Evolutionary conservation across 78 protist genomes (phyloP).

Genomic region (slime mould (Dictyostelium discoideum)): dicty_2.7 NC_007091.3:2986001-2986500

Average conservation of each 20-base stretch:
- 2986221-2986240: neutral
- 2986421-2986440: neutral
- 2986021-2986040: too few relatives aligned
- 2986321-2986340: neutral
- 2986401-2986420: too few relatives aligned
- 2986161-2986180: neutral
- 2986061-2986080: neutral
- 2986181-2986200: neutral
- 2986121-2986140: neutral
- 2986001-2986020: too few relatives aligned
- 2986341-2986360: too few relatives aligned
- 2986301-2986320: neutral
- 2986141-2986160: conserved; percentile 2
- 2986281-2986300: neutral
- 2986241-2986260: neutral
- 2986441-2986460: neutral
- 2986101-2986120: neutral
- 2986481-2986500: neutral
- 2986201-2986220: neutral
- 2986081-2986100: neutral
- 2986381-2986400: too few relatives aligned
- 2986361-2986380: too few relatives aligned
- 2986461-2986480: neutral
- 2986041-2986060: too few relatives aligned
- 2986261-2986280: neutral